Evolutionary conservation across 2,329 filamentous ascomycete genomes (phyloP).

Genomic region (Polychaeton citri): DNA sequence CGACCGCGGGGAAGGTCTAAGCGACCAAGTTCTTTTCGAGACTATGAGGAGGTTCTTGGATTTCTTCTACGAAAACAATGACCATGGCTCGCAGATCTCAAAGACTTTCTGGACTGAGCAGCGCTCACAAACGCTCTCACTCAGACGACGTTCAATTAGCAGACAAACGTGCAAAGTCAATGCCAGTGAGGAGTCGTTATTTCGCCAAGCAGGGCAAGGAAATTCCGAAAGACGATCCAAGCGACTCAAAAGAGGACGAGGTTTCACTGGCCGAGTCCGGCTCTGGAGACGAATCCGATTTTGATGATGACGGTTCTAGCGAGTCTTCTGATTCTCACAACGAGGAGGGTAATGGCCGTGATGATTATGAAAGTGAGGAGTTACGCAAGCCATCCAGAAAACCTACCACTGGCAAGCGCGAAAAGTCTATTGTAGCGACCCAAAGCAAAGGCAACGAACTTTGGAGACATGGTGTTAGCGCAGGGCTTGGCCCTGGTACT

Average conservation of each 20-base stretch:
- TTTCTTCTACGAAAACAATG: neutral
- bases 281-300: constrained; percentile 20
- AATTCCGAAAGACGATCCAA: constrained; percentile 3
- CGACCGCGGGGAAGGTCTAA: too few relatives aligned
- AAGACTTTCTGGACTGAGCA: constrained; percentile 7
- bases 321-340: constrained; percentile 5
- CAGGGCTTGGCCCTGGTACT: constrained; percentile 44
- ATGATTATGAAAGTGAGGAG: constrained; percentile 19
- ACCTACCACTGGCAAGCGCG: constrained; percentile 10
- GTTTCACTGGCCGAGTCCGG: constrained; percentile 13
- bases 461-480: constrained; percentile 43
- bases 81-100: constrained; percentile 16
- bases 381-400: constrained; percentile 29
- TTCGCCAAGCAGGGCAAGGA: constrained; percentile 20
- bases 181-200: too few relatives aligned
- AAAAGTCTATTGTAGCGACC: constrained; percentile 3
- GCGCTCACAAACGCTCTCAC: neutral
- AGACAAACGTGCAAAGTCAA: constrained; percentile 16
- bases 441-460: constrained; percentile 21
- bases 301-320: constrained; percentile 10
- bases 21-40: too few relatives aligned
- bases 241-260: neutral
- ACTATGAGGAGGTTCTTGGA: too few relatives aligned
- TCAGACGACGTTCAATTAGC: neutral
- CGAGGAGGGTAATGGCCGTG: constrained; percentile 20